Evolutionary conservation across 2,329 filamentous ascomycete genomes (phyloP).

Genomic region (Colletotrichum navitas): DNA sequence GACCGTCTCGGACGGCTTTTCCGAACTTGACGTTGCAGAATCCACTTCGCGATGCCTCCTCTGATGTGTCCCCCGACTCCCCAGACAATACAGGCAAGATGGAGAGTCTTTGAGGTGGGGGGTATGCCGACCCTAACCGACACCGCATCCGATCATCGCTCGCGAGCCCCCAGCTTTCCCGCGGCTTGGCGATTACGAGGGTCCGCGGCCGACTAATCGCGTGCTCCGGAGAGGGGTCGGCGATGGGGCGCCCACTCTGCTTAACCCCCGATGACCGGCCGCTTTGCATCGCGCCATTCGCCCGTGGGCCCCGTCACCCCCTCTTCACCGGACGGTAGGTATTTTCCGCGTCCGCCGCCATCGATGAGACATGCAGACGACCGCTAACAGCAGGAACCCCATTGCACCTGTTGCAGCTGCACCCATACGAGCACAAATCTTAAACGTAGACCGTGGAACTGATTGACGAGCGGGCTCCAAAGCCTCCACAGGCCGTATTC

Average conservation of each 20-base stretch:
- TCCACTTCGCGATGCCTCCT: slow-evolving; percentile 8
- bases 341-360: slow-evolving; percentile 14
- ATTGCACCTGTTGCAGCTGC: slow-evolving; percentile 12
- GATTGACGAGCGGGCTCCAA: neutral
- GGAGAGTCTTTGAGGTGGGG: neutral
- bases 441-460: neutral
- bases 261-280: slow-evolving; percentile 29
- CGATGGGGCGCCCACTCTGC: slow-evolving; percentile 10
- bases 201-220: slow-evolving; percentile 14
- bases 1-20: neutral
- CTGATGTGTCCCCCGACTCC: neutral
- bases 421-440: neutral
- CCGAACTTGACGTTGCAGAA: neutral
- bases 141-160: slow-evolving; percentile 26
- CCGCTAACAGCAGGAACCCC: neutral
- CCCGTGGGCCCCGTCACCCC: slow-evolving; percentile 9
- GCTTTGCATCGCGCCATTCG: slow-evolving; percentile 15
- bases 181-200: neutral
- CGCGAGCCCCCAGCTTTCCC: slow-evolving; percentile 18
- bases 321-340: slow-evolving; percentile 12
- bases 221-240: slow-evolving; percentile 22
- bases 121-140: slow-evolving; percentile 23
- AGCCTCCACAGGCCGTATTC: neutral
- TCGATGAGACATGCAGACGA: neutral
- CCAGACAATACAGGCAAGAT: neutral